Conservation (phyloP, 768 basidiomycete species). For the Trametes villosa region DNA sequence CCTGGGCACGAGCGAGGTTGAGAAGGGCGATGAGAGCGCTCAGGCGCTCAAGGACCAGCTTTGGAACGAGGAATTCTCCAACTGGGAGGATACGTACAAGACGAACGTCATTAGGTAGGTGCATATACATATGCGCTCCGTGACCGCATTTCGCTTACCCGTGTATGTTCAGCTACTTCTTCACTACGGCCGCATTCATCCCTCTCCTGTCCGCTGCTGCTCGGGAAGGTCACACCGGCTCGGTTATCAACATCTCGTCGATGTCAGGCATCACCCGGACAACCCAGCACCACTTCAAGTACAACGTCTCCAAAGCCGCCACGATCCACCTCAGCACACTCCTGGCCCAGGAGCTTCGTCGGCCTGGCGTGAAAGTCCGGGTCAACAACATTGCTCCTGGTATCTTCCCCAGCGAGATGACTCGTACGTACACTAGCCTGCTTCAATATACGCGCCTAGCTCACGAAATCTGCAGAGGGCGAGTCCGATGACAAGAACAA, state of each 20-base stretch:
- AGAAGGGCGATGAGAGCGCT: constrained; percentile 36
- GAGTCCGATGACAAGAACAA: constrained; percentile 40
- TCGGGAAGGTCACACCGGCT: constrained; percentile 37
- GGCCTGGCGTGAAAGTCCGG: constrained; percentile 36
- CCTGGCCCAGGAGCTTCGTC: constrained; percentile 42
- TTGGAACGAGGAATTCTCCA: constrained; percentile 34
- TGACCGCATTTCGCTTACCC: not conserved
- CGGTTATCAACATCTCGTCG: constrained; percentile 47
- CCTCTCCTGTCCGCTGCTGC: constrained; percentile 46
- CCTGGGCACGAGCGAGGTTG: constrained; percentile 26
- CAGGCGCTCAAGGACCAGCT: constrained; percentile 33
- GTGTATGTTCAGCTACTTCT: constrained; percentile 39
- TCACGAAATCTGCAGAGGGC: constrained; percentile 13
- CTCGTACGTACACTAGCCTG: constrained; percentile 22
- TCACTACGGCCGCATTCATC: constrained; percentile 49
- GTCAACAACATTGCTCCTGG: constrained; percentile 44
- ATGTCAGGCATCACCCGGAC: constrained; percentile 47
- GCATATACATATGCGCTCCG: not conserved
- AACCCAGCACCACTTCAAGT: constrained; percentile 48
- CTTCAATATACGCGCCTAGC: not conserved
- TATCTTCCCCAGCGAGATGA: constrained; percentile 44
- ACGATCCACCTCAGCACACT: constrained; percentile 40
- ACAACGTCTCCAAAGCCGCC: constrained; percentile 48
- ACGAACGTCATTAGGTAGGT: constrained; percentile 39
- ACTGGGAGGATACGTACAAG: constrained; percentile 38